Evolutionary conservation across 2,329 filamentous ascomycete genomes (phyloP).

Genomic region (Diaporthe amygdali): DNA sequence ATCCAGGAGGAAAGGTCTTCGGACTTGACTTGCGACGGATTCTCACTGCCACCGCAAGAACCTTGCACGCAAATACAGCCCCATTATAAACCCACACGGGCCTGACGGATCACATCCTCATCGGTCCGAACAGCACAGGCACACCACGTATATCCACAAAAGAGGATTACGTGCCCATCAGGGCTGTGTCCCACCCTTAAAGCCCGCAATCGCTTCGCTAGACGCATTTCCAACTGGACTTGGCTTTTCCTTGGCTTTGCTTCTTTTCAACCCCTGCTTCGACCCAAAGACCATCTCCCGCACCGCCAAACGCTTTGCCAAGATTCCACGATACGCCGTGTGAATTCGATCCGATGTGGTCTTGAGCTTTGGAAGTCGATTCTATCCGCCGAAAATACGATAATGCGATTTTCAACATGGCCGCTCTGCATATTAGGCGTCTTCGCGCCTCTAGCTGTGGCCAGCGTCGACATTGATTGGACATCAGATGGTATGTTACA

Average conservation of each 20-base stretch:
- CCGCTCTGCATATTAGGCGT: constrained; percentile 14
- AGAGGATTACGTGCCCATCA: constrained; percentile 12
- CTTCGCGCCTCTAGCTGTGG: constrained; percentile 5
- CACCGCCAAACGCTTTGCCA: constrained; percentile 4
- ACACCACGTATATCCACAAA: constrained; percentile 11
- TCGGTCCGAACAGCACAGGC: background rate
- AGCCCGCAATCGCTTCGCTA: constrained; percentile 6
- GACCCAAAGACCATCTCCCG: background rate
- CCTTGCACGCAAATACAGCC: background rate
- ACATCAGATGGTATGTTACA: constrained; percentile 21
- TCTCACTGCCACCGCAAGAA: background rate
- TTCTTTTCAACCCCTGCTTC: constrained; percentile 6
- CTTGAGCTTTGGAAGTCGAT: background rate
- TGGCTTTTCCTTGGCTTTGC: constrained; percentile 25
- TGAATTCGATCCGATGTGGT: constrained; percentile 9
- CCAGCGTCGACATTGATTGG: constrained; percentile 23
- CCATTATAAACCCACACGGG: constrained; percentile 10
- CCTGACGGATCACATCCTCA: constrained; percentile 9
- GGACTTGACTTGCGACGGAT: background rate
- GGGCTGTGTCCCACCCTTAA: constrained; percentile 15
- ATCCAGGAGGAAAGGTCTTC: background rate
- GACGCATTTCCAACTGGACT: background rate
- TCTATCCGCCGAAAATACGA: background rate
- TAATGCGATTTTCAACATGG: constrained; percentile 22
- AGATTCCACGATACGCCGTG: background rate